These are phyloP conservation scores for Xylaria sp. DNA, from an alignment of 2,329 filamentous ascomycete genomes.

Conservation along the genomic window DNA sequence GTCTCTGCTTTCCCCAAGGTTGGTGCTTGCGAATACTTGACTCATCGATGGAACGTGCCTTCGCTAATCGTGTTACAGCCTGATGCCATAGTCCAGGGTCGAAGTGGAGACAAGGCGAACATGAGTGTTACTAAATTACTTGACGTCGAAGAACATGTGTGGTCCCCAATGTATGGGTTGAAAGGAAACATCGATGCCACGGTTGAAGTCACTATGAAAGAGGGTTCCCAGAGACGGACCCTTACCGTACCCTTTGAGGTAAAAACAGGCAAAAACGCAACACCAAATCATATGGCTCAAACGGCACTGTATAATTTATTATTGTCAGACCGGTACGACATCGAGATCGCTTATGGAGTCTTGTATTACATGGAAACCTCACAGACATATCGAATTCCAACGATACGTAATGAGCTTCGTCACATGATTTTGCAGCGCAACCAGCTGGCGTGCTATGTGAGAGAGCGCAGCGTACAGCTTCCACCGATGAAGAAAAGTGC, in stretches of 20 bases:
- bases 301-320: constrained; percentile 93
- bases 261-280: constrained; percentile 89
- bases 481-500: constrained; percentile 86
- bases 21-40: constrained; percentile 35
- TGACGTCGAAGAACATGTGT: constrained; percentile 96
- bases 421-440: constrained; percentile 98
- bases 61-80: constrained; percentile 50
- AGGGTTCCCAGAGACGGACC: constrained; percentile 68
- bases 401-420: constrained; percentile 83
- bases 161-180: constrained; percentile 96
- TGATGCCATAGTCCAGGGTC: constrained; percentile 77
- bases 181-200: constrained; percentile 99
- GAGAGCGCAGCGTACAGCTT: constrained; percentile 77
- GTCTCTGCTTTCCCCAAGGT: constrained; percentile 73
- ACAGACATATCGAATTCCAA: constrained; percentile 82
- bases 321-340: constrained; percentile 91
- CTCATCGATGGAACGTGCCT: constrained; percentile 11
- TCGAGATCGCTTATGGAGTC: constrained; percentile 87
- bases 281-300: constrained; percentile 84
- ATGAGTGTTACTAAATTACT: constrained; percentile 93
- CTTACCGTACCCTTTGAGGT: constrained; percentile 93
- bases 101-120: constrained; percentile 74
- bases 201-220: constrained; percentile 82
- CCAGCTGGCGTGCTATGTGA: constrained; percentile 81
- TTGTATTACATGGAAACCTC: constrained; percentile 95